Evolutionary conservation across 371 early-diverging fungal species (phyloP).

Genomic region (Mortierella sp.): DNA sequence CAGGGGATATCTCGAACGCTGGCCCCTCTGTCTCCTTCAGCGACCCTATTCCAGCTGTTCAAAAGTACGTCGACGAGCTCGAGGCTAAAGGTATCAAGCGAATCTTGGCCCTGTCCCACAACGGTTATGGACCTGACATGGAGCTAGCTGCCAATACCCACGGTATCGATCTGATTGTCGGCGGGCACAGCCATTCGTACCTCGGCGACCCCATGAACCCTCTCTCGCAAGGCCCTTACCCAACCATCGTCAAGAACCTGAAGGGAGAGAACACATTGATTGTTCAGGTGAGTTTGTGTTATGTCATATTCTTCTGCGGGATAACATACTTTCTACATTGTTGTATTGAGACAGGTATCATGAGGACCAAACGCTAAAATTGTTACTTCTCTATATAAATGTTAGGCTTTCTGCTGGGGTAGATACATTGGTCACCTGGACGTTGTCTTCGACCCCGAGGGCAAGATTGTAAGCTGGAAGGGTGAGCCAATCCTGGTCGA

Average conservation of each 20-base stretch:
- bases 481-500: conserved; percentile 74
- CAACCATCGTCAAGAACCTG: conserved; percentile 69
- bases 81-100: conserved; percentile 72
- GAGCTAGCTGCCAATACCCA: conserved; percentile 68
- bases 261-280: conserved; percentile 72
- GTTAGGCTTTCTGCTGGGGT: conserved; percentile 63
- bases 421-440: conserved; percentile 81
- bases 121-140: conserved; percentile 76
- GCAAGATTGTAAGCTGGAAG: conserved; percentile 59
- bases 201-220: conserved; percentile 61
- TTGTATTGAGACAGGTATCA: background rate
- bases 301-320: conserved; percentile 27
- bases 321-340: background rate
- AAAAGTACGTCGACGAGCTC: conserved; percentile 71
- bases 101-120: conserved; percentile 77
- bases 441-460: conserved; percentile 69
- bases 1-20: conserved; percentile 70
- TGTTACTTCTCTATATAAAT: background rate
- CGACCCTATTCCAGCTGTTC: conserved; percentile 70
- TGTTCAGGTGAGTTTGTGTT: conserved; percentile 67
- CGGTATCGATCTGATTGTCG: conserved; percentile 76
- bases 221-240: conserved; percentile 67
- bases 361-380: background rate
- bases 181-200: conserved; percentile 82
- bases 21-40: conserved; percentile 60